phyloP scores from a whole-genome alignment of 768 basidiomycete species.

The Omphalotus guepiniiformis region DNA sequence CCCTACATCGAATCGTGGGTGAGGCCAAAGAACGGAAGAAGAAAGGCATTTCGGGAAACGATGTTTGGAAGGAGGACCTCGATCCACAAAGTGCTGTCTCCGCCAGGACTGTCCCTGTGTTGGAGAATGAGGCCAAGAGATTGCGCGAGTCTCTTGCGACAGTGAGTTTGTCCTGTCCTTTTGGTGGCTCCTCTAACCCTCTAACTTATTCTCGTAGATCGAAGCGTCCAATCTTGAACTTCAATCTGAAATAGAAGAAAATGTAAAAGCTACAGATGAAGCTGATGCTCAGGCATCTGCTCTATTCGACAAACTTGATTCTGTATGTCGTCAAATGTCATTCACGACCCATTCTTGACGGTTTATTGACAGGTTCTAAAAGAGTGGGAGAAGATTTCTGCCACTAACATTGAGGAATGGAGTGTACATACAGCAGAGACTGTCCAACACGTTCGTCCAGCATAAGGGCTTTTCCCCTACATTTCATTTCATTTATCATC shows the following conservation, averaged over 20 bases:
- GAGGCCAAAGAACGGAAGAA: constrained; percentile 60
- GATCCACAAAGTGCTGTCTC: constrained; percentile 59
- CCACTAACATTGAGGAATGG: constrained; percentile 1
- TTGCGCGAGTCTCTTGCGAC: constrained; percentile 34
- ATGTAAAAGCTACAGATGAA: constrained; percentile 38
- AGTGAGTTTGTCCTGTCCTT: constrained; percentile 22
- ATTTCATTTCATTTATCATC: too few species aligned
- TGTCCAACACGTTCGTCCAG: too few species aligned
- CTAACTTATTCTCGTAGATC: constrained; percentile 33
- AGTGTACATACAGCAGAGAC: constrained; percentile 1
- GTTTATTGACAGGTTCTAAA: too few species aligned
- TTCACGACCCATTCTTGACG: not conserved
- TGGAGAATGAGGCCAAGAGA: constrained; percentile 40
- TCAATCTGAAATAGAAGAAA: constrained; percentile 45
- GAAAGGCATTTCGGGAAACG: constrained; percentile 40
- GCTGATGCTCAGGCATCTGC: constrained; percentile 42
- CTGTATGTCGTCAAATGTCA: constrained; percentile 28
- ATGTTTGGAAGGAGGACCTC: constrained; percentile 63
- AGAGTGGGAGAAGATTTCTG: not conserved
- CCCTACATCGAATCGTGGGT: constrained; percentile 61
- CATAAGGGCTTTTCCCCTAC: too few species aligned
- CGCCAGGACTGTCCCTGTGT: constrained; percentile 58
- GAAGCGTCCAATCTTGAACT: constrained; percentile 51
- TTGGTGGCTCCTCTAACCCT: not conserved
- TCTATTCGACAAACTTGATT: constrained; percentile 50